phyloP scores from a whole-genome alignment of 805 yeast genomes.

The Yarrowia phangngaensis region DNA sequence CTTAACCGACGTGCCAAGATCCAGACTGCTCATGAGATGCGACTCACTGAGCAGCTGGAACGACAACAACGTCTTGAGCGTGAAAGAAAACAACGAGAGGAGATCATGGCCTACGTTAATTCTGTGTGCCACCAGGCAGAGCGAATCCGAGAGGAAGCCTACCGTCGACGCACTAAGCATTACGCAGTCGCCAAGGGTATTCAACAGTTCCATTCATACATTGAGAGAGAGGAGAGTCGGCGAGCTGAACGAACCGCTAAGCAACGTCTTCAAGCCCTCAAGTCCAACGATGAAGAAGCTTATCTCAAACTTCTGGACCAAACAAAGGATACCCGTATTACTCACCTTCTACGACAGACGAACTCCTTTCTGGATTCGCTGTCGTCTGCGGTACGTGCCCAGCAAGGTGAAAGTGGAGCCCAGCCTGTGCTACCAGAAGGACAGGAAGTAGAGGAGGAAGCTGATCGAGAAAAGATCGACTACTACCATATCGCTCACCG shows the following conservation, averaged over 20 bases:
- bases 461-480: constrained; percentile 64
- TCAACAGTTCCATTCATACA: constrained; percentile 59
- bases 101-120: constrained; percentile 37
- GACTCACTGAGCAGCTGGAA: constrained; percentile 52
- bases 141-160: constrained; percentile 33
- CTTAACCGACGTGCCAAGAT: constrained; percentile 73
- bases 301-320: constrained; percentile 91
- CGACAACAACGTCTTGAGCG: constrained; percentile 43
- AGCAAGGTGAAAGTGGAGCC: constrained; percentile 60
- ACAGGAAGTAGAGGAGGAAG: constrained; percentile 37
- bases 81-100: constrained; percentile 40
- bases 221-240: constrained; percentile 85
- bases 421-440: constrained; percentile 25
- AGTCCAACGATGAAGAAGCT: constrained; percentile 96
- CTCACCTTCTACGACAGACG: constrained; percentile 88
- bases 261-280: constrained; percentile 95
- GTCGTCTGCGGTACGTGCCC: constrained; percentile 84
- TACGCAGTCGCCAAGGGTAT: constrained; percentile 37
- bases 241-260: constrained; percentile 91
- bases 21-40: constrained; percentile 58
- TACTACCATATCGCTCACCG: constrained; percentile 92
- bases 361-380: constrained; percentile 85
- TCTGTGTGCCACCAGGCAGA: constrained; percentile 34
- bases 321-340: constrained; percentile 95
- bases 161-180: constrained; percentile 31